Conservation (phyloP, 768 basidiomycete genomes). For the Porpolomopsis calyptriformis region DNA sequence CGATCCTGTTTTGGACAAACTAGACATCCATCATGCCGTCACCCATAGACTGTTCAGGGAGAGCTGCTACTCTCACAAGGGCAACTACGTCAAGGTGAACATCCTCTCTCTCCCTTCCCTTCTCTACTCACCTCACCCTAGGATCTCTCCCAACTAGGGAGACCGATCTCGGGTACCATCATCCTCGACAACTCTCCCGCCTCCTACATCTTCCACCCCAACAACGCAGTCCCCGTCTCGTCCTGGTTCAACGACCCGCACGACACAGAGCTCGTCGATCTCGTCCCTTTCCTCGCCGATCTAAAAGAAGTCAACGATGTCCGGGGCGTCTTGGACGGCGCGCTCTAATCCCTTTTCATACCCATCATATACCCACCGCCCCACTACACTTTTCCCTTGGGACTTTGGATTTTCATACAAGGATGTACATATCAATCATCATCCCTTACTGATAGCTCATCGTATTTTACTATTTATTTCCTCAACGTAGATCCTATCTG, state of each 20-base stretch:
- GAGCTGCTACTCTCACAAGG: constrained; percentile 97
- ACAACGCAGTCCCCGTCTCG: constrained; percentile 97
- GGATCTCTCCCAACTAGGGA: constrained; percentile 97
- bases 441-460: too few species aligned
- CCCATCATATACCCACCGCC: too few species aligned
- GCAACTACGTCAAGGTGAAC: constrained; percentile 95
- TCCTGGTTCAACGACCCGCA: constrained; percentile 99
- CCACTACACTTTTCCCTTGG: too few species aligned
- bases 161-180: constrained; percentile 87
- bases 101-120: not conserved
- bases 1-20: constrained; percentile 94
- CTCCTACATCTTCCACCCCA: constrained; percentile 98
- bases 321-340: constrained; percentile 67
- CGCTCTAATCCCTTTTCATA: not conserved
- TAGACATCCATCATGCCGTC: constrained; percentile 87
- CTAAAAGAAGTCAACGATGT: constrained; percentile 79
- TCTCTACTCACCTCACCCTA: constrained; percentile 21
- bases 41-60: constrained; percentile 92
- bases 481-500: too few species aligned
- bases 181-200: constrained; percentile 99
- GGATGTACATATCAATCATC: too few species aligned
- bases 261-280: constrained; percentile 69
- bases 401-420: too few species aligned
- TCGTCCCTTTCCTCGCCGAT: constrained; percentile 89
- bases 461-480: too few species aligned